Conservation (phyloP, 139 green algal genomes). For the Monoraphidium neglectum region DNA sequence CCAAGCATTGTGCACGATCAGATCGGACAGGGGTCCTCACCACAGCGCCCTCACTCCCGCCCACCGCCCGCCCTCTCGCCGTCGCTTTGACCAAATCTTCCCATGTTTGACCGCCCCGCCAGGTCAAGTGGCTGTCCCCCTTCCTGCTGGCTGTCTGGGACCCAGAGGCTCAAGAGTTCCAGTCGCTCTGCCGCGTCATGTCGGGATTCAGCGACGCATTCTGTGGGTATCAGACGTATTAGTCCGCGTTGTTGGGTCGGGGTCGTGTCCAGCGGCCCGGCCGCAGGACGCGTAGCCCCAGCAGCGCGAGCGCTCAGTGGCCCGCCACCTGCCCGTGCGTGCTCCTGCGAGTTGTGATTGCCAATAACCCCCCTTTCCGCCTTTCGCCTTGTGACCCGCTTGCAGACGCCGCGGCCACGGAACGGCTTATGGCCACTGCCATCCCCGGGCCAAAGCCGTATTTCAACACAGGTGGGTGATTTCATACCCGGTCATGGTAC, state of each 20-base stretch:
- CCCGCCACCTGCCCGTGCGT: too few species aligned
- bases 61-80: too few species aligned
- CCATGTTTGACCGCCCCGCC: not conserved
- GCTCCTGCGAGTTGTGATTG: too few species aligned
- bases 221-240: too few species aligned
- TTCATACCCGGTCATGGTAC: too few species aligned
- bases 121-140: conserved; percentile 77
- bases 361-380: too few species aligned
- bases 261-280: too few species aligned
- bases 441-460: conserved; percentile 63
- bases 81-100: not conserved
- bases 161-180: conserved; percentile 46
- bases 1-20: not conserved
- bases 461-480: conserved; percentile 63
- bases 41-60: not conserved
- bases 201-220: conserved; percentile 90
- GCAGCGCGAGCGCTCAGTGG: too few species aligned
- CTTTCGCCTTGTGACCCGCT: too few species aligned
- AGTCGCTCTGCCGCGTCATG: conserved; percentile 84
- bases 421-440: conserved; percentile 40
- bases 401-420: conserved; percentile 62
- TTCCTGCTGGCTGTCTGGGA: conserved; percentile 91
- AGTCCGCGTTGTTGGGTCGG: too few species aligned
- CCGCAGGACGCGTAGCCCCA: too few species aligned
- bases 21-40: not conserved